Conservation (phyloP, 305 asterid genomes). For the Salvia sclarea region DNA sequence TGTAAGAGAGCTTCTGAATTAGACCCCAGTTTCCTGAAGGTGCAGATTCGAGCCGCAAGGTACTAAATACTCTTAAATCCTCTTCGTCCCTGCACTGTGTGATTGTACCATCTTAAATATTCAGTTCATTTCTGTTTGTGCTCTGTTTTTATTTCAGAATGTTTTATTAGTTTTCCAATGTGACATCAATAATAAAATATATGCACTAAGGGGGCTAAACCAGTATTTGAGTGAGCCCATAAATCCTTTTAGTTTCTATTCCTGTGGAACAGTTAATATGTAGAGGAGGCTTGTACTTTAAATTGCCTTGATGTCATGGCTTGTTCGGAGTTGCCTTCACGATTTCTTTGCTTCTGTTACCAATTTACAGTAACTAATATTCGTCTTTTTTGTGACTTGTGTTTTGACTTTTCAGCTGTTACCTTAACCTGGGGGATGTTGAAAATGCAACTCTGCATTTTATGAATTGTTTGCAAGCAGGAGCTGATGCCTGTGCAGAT, state of each 20-base stretch:
- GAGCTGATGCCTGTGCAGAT: slow-evolving; percentile 66
- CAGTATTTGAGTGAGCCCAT: too few relatives aligned
- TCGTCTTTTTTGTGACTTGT: slow-evolving; percentile 29
- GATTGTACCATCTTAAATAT: slow-evolving; percentile 22
- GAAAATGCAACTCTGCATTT: slow-evolving; percentile 76
- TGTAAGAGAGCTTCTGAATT: slow-evolving; percentile 72
- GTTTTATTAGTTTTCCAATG: slow-evolving; percentile 14
- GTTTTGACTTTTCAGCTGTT: slow-evolving; percentile 62
- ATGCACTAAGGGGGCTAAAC: not conserved
- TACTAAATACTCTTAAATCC: slow-evolving; percentile 40
- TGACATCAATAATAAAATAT: slow-evolving; percentile 22
- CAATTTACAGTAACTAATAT: not conserved
- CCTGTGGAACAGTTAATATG: slow-evolving; percentile 5
- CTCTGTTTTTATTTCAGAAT: slow-evolving; percentile 13
- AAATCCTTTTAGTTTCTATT: slow-evolving; percentile 21
- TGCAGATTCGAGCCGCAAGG: slow-evolving; percentile 95
- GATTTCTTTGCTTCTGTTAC: not conserved
- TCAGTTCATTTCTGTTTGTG: slow-evolving; percentile 12
- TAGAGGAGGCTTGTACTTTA: slow-evolving; percentile 7
- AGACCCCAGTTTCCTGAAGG: slow-evolving; percentile 83
- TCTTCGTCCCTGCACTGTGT: slow-evolving; percentile 9
- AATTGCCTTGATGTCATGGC: slow-evolving; percentile 21
- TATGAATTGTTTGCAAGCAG: slow-evolving; percentile 81
- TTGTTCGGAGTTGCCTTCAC: slow-evolving; percentile 18
- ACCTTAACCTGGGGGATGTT: slow-evolving; percentile 86